Evolutionary conservation across 2,329 filamentous ascomycete species (phyloP).

Genomic region (Exophiala spinifera): DNA sequence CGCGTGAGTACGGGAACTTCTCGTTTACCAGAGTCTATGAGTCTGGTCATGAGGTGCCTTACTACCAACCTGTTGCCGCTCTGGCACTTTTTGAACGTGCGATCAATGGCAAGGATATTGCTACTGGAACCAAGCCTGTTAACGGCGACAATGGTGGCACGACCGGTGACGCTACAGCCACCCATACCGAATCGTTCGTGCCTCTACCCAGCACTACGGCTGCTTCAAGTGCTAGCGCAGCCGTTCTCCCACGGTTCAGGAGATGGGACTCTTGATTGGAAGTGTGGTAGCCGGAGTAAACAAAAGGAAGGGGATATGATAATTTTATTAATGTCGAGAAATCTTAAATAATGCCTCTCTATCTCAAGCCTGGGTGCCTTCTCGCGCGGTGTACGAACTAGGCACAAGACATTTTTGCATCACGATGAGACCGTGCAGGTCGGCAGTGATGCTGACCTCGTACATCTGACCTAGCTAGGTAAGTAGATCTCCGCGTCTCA

Average conservation of each 20-base stretch:
- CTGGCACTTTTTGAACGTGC: conserved; percentile 61
- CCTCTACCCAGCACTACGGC: conserved; percentile 31
- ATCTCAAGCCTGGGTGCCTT: neutral
- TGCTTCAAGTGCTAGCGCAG: neutral
- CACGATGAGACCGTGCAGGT: no score
- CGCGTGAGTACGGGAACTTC: conserved; percentile 73
- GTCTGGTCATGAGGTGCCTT: conserved; percentile 61
- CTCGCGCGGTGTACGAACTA: no score
- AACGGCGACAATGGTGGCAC: conserved; percentile 38
- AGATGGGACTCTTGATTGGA: neutral
- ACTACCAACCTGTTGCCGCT: conserved; percentile 59
- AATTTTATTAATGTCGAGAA: neutral
- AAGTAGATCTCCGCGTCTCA: no score
- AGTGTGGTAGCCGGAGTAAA: neutral
- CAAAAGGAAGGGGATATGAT: neutral
- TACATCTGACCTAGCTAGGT: no score
- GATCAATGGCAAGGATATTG: conserved; percentile 54
- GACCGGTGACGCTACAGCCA: conserved; percentile 40
- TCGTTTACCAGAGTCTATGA: conserved; percentile 66
- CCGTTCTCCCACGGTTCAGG: neutral
- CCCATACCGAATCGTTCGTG: conserved; percentile 45
- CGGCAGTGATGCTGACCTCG: no score
- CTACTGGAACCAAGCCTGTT: conserved; percentile 47
- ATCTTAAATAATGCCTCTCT: neutral
- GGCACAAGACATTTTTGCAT: no score